Percentiles rank a stretch among this genome's conserved stretches.
These are phyloP conservation scores for Ceratocystis ficicola DNA, from an alignment of 2,329 filamentous ascomycete species.

Conservation along the genomic window DNA sequence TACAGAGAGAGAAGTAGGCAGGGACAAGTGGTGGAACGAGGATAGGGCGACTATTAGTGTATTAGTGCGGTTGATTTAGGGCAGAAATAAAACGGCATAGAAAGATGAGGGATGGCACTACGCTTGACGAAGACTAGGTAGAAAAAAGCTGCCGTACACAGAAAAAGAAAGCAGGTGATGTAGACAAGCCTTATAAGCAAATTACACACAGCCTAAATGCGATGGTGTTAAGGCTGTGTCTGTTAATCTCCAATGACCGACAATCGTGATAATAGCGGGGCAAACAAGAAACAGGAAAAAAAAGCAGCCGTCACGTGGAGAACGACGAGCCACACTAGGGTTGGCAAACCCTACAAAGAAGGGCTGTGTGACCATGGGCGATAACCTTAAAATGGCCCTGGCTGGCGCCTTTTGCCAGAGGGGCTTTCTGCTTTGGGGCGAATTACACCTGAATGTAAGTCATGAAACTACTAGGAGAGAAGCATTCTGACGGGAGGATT, in stretches of 20 bases:
- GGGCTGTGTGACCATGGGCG: not conserved
- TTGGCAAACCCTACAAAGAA: not conserved
- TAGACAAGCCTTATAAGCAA: not conserved
- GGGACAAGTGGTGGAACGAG: not conserved
- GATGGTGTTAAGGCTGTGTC: not conserved
- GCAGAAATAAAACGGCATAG: not conserved
- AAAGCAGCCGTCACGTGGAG: not conserved
- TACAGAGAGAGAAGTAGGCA: not conserved
- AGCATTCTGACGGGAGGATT: not conserved
- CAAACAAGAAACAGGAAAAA: not conserved
- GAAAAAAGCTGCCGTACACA: not conserved
- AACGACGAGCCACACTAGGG: not conserved
- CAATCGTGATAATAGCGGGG: not conserved
- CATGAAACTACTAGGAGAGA: not conserved
- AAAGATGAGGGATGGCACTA: not conserved
- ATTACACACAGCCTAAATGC: not conserved
- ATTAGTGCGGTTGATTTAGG: not conserved
- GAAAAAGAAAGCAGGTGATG: not conserved
- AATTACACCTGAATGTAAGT: not conserved
- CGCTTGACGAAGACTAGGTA: not conserved
- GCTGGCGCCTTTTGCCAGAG: not conserved
- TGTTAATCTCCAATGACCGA: not conserved
- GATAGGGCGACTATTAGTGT: not conserved
- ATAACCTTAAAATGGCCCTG: not conserved
- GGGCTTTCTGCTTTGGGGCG: not conserved